phyloP scores from a whole-genome alignment of 345 rosid species.

The Eucalyptus sp. region DNA sequence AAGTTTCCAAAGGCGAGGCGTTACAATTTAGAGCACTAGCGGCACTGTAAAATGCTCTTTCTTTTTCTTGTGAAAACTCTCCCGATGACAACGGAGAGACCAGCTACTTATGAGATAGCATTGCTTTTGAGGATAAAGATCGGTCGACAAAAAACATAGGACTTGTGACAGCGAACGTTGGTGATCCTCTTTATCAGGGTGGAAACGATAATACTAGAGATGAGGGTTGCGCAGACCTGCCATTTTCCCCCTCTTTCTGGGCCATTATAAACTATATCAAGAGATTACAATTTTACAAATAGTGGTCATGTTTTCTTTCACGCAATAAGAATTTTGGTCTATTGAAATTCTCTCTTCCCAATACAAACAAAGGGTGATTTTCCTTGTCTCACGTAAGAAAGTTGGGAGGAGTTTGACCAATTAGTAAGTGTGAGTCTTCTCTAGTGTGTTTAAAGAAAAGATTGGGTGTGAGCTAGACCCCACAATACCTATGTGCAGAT shows the following conservation, averaged over 20 bases:
- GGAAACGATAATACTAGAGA: background rate
- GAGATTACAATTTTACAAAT: background rate
- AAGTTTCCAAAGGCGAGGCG: background rate
- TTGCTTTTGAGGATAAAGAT: background rate
- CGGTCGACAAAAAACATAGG: background rate
- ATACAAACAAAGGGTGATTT: too few relatives aligned
- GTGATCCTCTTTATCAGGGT: background rate
- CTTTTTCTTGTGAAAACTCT: background rate
- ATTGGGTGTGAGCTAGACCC: too few relatives aligned
- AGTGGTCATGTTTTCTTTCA: background rate
- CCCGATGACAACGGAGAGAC: background rate
- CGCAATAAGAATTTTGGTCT: background rate
- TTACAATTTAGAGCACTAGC: background rate
- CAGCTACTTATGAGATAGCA: background rate
- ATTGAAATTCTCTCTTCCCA: background rate
- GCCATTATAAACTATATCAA: background rate
- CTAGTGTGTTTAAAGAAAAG: too few relatives aligned
- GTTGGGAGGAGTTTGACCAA: fast-evolving
- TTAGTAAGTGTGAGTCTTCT: too few relatives aligned
- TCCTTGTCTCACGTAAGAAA: too few relatives aligned
- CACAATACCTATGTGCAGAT: fast-evolving
- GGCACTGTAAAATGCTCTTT: background rate
- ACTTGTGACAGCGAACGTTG: background rate
- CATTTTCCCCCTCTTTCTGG: background rate
- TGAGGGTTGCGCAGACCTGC: background rate